Evolutionary conservation across 1,139 yeast species (phyloP).

Genomic region (Candida neerlandica): DNA sequence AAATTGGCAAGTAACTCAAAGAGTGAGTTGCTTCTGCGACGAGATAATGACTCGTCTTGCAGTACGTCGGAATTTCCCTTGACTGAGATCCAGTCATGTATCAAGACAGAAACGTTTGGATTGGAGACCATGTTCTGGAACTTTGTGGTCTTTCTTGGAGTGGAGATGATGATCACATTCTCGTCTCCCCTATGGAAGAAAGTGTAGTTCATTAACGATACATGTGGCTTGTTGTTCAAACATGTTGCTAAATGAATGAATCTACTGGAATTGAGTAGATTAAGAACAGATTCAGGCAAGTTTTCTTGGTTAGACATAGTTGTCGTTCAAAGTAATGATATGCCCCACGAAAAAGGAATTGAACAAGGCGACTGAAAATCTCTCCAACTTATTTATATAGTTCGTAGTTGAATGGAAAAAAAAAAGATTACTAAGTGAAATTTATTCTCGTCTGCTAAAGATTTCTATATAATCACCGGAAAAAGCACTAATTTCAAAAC

Average conservation of each 20-base stretch:
- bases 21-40: conserved; percentile 45
- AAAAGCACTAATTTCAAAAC: background rate
- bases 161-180: conserved; percentile 64
- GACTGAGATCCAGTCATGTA: conserved; percentile 85
- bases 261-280: conserved; percentile 57
- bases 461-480: background rate
- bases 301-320: conserved; percentile 20
- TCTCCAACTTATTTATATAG: no score
- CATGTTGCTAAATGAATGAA: conserved; percentile 85
- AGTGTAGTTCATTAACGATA: conserved; percentile 85
- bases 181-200: conserved; percentile 46
- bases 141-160: conserved; percentile 70
- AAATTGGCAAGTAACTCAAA: conserved; percentile 67
- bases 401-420: background rate
- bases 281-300: conserved; percentile 59
- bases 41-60: conserved; percentile 13
- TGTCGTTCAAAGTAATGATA: background rate
- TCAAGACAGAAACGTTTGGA: conserved; percentile 74
- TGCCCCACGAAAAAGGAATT: no score
- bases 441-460: background rate
- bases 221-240: conserved; percentile 70
- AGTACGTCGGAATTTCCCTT: conserved; percentile 27
- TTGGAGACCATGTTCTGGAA: conserved; percentile 65
- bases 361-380: background rate
- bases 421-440: background rate